Evolutionary conservation across 1,284 basidiomycete species (phyloP).

Genomic region (Flammula alnicola): DNA sequence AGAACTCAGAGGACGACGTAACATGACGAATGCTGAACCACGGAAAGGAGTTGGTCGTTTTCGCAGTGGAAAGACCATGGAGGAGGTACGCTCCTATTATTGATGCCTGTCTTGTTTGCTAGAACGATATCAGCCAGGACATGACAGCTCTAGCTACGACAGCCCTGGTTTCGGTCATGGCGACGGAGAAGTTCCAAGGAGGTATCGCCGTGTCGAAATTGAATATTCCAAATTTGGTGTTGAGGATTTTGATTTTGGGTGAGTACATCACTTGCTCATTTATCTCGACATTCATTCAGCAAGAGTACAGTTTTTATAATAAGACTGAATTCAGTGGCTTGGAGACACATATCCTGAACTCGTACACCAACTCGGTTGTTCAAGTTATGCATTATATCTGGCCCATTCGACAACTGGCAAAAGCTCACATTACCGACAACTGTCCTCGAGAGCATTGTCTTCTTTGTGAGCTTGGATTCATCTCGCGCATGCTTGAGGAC

Average conservation of each 20-base stretch:
- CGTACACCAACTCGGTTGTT: constrained; percentile 93
- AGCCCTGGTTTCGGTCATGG: constrained; percentile 51
- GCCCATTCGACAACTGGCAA: constrained; percentile 84
- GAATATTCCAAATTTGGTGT: constrained; percentile 99
- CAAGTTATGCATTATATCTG: constrained; percentile 88
- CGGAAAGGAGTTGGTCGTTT: constrained; percentile 72
- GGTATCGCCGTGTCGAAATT: constrained; percentile 94
- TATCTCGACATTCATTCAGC: background rate
- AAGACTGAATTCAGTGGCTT: constrained; percentile 89
- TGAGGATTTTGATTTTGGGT: constrained; percentile 99
- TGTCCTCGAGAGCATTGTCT: constrained; percentile 92
- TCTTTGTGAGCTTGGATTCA: constrained; percentile 94
- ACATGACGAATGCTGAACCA: constrained; percentile 61
- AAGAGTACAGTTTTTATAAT: constrained; percentile 82
- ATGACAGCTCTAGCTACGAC: constrained; percentile 53
- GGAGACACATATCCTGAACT: constrained; percentile 97
- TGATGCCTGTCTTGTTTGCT: background rate
- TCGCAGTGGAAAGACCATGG: constrained; percentile 75
- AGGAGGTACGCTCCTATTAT: constrained; percentile 41
- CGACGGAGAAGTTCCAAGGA: constrained; percentile 73
- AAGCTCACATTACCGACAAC: constrained; percentile 88
- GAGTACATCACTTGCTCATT: constrained; percentile 22
- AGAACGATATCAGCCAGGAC: constrained; percentile 44
- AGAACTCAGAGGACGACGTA: constrained; percentile 83
- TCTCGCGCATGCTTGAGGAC: constrained; percentile 95